Base-by-base conservation (phyloP, 768 basidiomycete species). In the Naganishia onofrii region DNA sequence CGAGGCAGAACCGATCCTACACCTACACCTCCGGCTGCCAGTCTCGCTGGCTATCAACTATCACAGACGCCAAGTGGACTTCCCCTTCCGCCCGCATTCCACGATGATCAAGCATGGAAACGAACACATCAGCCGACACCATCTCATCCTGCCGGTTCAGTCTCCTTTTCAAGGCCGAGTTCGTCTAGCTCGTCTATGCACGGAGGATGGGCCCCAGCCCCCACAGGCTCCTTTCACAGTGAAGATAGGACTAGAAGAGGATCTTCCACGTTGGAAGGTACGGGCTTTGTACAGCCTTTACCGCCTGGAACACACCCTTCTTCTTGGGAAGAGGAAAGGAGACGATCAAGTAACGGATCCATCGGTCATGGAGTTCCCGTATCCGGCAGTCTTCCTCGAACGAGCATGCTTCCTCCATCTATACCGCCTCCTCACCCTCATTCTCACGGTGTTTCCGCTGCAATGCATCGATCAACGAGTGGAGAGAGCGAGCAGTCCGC, bases 81-180 rank as follows among this genome's bases (percentile, higher is more conserved):
- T 12, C 60, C 60, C 42, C 60, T 63, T 26, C 60, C 60, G 1
- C 60, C 60, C 4, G 60, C 60, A 10, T 63, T 42, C 12, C 38
- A 63, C 10, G 60, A 63, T 9, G 60, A 26, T 21, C 32, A 58
- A 58, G 32, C 21, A 38, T 58, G 23, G 32, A 58, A 58, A 36
- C 31, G 34, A 51, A 7, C 48, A 26, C 48, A 51, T 51, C 48
- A 51, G 48, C 23, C 48, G 48, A n/a, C 23, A n/a, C 2, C 48
- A n/a, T n/a, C 48, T n/a, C 48, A 51, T 26, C n/a, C 21, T n/a
- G 48, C 48, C 23, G 48, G 48, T 21, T 51, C 48, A 51, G 23
- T 51, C n/a, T 51, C 48, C 48, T 51, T 51, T 51, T 51, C 48
- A 13, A 51, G 48, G 48, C 48, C 48, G 23, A 51, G 4, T 26